Base-by-base conservation (phyloP, 2,329 filamentous ascomycete species). In the Xylariaceae sp. region DNA sequence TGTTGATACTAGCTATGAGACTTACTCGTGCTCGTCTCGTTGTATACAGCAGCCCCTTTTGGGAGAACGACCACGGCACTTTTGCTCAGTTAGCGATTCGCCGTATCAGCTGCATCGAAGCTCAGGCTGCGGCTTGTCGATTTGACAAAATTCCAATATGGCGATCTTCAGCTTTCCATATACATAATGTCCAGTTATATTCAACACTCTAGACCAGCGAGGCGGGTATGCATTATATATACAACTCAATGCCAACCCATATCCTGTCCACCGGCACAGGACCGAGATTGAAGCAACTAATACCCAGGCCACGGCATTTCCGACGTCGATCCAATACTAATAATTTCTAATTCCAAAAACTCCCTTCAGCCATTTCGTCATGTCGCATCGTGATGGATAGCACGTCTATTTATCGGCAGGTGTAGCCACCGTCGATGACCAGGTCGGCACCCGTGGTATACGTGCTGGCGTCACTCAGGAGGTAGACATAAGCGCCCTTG, bases 361-460 rank as follows among this genome's bases (percentile, higher is more conserved):
- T 54, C 57, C 57, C 47, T 35, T 55, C 5, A 13, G 13, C 5
- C 13, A 45, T 13, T n/a, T 13, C 41, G 13, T n/a, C 41, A 13
- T 49, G 17, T 54, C 45, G n/a, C 35, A 11, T 55, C 15, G 56
- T 49, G 39, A 57, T 52, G 51, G 30, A n/a, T 55, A 48, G 30
- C 51, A 6, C 4, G 8, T 23, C 15, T 30, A 3, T 55, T 57
- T 67, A 70, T 61, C 68, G 64, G 58, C 59, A 63, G 11, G 65
- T 68, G 75, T 89, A 89, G 47, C 87, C 87, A 64, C 88, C 88
- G 71, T 92, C 88, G 60, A 90, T 83, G 59, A 89, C 75, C 49
- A 92, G 79, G 70, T 90, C 87, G 2, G 82, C 78, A 3, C 84
- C 89, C 10, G 89, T 92, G 4, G 86, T 90, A 74, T 90, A 92